These are phyloP conservation scores for Ceratonia siliqua DNA, from an alignment of 306 rosid genomes.

Conservation along the genomic window DNA sequence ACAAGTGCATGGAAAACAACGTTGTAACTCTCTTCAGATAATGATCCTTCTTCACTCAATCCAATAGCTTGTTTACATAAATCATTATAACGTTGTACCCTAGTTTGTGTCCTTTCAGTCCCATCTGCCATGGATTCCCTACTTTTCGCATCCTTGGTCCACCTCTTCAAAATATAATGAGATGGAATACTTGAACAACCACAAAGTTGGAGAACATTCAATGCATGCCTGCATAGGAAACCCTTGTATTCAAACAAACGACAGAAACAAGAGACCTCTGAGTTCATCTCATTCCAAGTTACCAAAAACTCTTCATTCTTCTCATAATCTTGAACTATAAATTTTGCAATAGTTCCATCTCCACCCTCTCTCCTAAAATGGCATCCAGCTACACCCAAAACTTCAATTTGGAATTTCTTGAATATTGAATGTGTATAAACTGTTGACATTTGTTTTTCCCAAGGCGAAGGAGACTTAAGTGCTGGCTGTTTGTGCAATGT, in stretches of 20 bases:
- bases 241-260: slow-evolving; percentile 84
- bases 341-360: slow-evolving; percentile 59
- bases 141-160: slow-evolving; percentile 86
- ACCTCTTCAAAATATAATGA: slow-evolving; percentile 75
- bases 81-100: slow-evolving; percentile 80
- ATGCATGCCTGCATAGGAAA: slow-evolving; percentile 85
- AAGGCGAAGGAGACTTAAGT: slow-evolving; percentile 89
- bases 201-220: slow-evolving; percentile 79
- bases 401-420: slow-evolving; percentile 87
- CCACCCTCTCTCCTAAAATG: slow-evolving; percentile 68
- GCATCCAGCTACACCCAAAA: slow-evolving; percentile 89
- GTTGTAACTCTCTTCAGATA: slow-evolving; percentile 73
- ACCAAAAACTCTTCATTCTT: slow-evolving; percentile 71
- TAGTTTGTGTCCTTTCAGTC: slow-evolving; percentile 51
- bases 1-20: slow-evolving; percentile 64
- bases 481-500: slow-evolving; percentile 93
- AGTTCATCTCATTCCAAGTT: slow-evolving; percentile 63
- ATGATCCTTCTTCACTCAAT: slow-evolving; percentile 93
- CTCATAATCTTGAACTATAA: slow-evolving; percentile 83
- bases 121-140: slow-evolving; percentile 53
- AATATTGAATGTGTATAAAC: slow-evolving; percentile 84
- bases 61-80: slow-evolving; percentile 74
- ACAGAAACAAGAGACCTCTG: slow-evolving; percentile 84
- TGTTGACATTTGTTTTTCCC: slow-evolving; percentile 94
- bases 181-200: slow-evolving; percentile 81